Percentiles rank a stretch among this genome's conserved stretches.
phyloP scores from a whole-genome alignment of 306 rosid species.

The Mimosa bimucronata region DNA sequence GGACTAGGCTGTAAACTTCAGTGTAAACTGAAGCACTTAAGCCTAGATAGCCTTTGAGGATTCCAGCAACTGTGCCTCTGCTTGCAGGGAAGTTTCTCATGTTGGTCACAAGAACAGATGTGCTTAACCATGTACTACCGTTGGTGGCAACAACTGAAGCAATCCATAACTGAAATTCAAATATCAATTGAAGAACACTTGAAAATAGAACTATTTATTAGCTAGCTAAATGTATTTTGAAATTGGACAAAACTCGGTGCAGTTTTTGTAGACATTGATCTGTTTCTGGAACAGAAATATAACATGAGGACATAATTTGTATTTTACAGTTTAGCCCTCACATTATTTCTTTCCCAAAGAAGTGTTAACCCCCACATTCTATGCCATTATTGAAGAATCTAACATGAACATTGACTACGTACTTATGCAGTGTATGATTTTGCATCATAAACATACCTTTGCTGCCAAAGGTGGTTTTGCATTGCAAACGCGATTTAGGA shows the following conservation, averaged over 20 bases:
- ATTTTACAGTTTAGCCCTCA: background rate
- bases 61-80: slow-evolving; percentile 81
- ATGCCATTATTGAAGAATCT: background rate
- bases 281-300: background rate
- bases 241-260: background rate
- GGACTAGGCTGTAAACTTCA: slow-evolving; percentile 56
- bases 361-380: background rate
- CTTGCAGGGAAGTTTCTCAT: slow-evolving; percentile 82
- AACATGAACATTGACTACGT: background rate
- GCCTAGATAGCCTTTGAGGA: slow-evolving; percentile 77
- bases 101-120: slow-evolving; percentile 78
- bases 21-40: slow-evolving; percentile 81
- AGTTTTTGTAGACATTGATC: background rate
- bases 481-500: background rate
- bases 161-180: slow-evolving; percentile 61
- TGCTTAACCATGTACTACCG: slow-evolving; percentile 76
- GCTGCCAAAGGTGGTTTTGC: background rate
- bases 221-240: background rate
- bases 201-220: background rate
- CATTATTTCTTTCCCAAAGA: background rate
- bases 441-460: background rate
- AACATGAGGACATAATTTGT: background rate
- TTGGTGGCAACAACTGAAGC: slow-evolving; percentile 69
- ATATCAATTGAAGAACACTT: background rate
- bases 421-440: background rate